Base-by-base conservation (phyloP, 176 grass and related monocot genomes). In the Hordeum vulgare region DNA sequence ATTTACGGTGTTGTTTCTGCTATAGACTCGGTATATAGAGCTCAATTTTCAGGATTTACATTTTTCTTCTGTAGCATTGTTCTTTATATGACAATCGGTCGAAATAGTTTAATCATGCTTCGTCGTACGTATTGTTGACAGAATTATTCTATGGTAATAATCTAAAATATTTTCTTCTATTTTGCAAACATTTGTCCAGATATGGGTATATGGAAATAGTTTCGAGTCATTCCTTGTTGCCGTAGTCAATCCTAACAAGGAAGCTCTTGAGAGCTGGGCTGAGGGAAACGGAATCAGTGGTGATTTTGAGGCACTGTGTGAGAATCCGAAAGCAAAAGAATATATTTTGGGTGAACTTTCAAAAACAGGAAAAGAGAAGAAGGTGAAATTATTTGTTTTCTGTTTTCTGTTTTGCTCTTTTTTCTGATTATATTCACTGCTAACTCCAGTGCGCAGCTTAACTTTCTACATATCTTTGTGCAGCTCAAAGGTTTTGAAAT, bases 401-500 rank as follows among this genome's bases (percentile, higher is more conserved):
- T n/a, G n/a, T n/a, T n/a, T 37, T 40, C 33, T 84, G 51, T 56
- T 35, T 68, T 81, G 14, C 7, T 78, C 33, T 78, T 36, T 24
- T 57, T 54, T 69, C 11, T 36, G 28, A 6, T 18, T 18, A 29
- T 66, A 69, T 25, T 76, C 79, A 8, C 13, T 15, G 12, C 12
- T 79, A 33, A 8, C 9, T 84, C 28, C 45, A 33, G 17, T 51
- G 66, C 45, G 61, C 56, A 8, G 41, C 15, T 42, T 85, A 35
- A 85, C 33, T 71, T 11, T 49, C 2, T 68, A 66, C 29, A 53
- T 79, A 71, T 85, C 36, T 87, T 80, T 82, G 40, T 83, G 82
- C 91, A 97, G 94, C 87, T 97, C 41, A 97, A 93, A 89, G 94
- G 94, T 66, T 97, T 97, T 91, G 91, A 97, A 74, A 80, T 97